Evolutionary conservation across 2,329 filamentous ascomycete species (phyloP), one percentile per base, ranked within the genome.

Genomic region (Curvularia lunata): DNA sequence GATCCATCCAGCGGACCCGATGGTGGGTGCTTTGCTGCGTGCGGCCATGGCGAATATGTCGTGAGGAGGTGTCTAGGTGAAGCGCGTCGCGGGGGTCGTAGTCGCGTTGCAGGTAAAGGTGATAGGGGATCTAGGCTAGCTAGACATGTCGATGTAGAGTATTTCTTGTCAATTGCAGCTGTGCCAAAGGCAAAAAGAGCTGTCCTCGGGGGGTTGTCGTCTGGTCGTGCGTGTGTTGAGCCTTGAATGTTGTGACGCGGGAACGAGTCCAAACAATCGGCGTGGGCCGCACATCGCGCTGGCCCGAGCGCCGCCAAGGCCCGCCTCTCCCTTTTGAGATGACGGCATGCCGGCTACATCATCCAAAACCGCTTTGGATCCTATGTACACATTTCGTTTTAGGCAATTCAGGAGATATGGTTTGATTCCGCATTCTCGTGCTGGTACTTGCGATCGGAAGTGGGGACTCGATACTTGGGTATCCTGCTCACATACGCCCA

Each of bases 1-100:
- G 64, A 97, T 87, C 95, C 95, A 99, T 79, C 88, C 83, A 70
- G 87, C 82, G 59, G 92, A 95, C 76, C 92, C 93, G 67, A 96
- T 88, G 72, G 89, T 84, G 37, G 72, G 70, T 37, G 67, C 67
- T 54, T 75, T 77, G 59, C 59, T 75, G 48, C 72, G 72, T 48
- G 69, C 61, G 56, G 73, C 70, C 73, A 75, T 76, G 43, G 56
- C 56, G 66, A 54, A 49, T 42, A 57, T 52, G 51, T 53, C 43
- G 51, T 58, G 32, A 47, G 45, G 42, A 52, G 41, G 40, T 43
- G 59, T 41, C 45, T 32, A 28, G 51, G 53, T 56, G 58, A 62
- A 64, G 68, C 70, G 67, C 70, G 70, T 70, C 63, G 66, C 60
- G 57, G 48, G 56, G 47, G 48, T 51, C 58, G 60, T 53, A 67